These are phyloP conservation scores for Heritiera fomes DNA, from an alignment of 345 rosid species.

Conservation along the genomic window DNA sequence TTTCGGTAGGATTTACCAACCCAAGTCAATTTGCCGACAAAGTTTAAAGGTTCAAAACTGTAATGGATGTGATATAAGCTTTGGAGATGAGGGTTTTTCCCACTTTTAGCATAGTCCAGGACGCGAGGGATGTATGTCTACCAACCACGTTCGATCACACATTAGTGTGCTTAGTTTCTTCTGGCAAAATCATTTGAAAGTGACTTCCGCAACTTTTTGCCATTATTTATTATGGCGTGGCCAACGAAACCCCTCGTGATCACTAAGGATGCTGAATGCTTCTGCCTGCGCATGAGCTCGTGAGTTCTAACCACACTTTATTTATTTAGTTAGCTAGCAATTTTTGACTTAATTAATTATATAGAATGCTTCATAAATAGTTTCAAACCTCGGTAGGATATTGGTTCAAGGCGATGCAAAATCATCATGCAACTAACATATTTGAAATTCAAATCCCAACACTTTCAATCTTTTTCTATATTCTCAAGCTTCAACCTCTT, in stretches of 20 bases:
- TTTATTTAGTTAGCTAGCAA: background rate
- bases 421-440: background rate
- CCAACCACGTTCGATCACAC: background rate
- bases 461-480: too few species aligned
- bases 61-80: background rate
- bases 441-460: too few species aligned
- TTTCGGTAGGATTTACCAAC: background rate
- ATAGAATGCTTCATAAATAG: background rate
- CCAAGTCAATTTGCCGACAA: background rate
- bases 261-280: background rate
- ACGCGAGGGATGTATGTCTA: background rate
- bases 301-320: too few species aligned
- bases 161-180: slow-evolving; percentile 10
- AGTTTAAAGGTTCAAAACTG: background rate
- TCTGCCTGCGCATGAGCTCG: background rate
- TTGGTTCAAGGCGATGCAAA: background rate
- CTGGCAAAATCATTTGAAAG: slow-evolving; percentile 17
- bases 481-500: too few species aligned
- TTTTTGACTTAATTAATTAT: background rate
- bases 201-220: background rate
- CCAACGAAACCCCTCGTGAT: background rate
- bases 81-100: background rate
- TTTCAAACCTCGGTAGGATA: background rate
- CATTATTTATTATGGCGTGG: background rate
- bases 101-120: background rate